Evolutionary conservation across 1,284 basidiomycete species (phyloP).

Genomic region (Fomitiporia mediterranea): DNA sequence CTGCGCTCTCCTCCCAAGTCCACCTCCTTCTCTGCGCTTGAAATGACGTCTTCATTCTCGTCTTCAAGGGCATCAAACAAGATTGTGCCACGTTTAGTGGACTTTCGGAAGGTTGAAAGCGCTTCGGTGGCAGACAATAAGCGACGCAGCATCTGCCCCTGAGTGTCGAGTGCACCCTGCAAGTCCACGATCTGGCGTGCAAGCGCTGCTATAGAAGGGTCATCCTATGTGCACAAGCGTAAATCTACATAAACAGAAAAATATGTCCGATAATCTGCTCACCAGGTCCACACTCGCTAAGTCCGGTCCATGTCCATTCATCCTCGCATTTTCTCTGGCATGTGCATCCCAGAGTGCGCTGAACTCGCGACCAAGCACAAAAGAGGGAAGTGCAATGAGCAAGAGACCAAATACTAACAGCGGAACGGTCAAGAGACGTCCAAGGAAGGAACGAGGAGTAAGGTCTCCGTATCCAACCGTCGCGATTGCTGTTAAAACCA

Average conservation of each 20-base stretch:
- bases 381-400: constrained; percentile 82
- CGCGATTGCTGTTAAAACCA: constrained; percentile 56
- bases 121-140: not conserved
- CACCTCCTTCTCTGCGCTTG: not conserved
- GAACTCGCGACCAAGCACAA: constrained; percentile 86
- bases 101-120: not conserved
- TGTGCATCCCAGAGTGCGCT: constrained; percentile 74
- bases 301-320: not conserved
- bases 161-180: constrained; percentile 9
- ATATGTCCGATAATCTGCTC: not conserved
- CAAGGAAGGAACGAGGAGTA: constrained; percentile 77
- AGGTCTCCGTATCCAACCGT: constrained; percentile 88
- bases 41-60: not conserved
- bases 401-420: constrained; percentile 81
- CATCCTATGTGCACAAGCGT: not conserved
- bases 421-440: constrained; percentile 78
- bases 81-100: not conserved
- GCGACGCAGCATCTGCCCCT: constrained; percentile 8
- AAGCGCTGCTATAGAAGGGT: not conserved
- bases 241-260: not conserved
- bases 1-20: not conserved
- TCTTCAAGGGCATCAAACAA: not conserved
- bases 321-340: not conserved
- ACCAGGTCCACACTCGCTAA: not conserved
- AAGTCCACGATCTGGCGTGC: constrained; percentile 7